Percentiles rank a stretch among this genome's conserved stretches.
Conservation (phyloP, 1,284 basidiomycete genomes). For the Microbotryum lychnidis-dioicae region DNA sequence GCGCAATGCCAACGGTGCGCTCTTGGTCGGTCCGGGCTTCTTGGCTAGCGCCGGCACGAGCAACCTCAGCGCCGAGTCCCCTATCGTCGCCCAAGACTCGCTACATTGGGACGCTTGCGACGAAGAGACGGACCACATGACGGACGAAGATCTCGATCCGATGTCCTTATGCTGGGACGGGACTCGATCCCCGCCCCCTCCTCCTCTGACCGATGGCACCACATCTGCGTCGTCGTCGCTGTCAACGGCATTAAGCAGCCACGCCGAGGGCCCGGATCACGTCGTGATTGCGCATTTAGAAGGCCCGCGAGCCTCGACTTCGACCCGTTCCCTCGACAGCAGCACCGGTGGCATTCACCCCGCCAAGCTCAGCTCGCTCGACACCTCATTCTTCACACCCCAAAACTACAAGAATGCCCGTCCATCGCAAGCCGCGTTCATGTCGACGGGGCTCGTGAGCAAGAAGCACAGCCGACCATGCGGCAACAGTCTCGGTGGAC, state of each 20-base stretch:
- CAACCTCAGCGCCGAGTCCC: constrained; percentile 22
- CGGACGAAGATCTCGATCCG: constrained; percentile 26
- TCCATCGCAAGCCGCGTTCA: constrained; percentile 43
- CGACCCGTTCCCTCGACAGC: constrained; percentile 19
- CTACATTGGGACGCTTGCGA: constrained; percentile 7
- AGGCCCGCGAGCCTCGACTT: constrained; percentile 9
- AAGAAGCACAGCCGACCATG: constrained; percentile 33
- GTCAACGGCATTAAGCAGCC: constrained; percentile 15
- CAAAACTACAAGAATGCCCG: constrained; percentile 43
- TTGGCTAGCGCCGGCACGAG: constrained; percentile 4
- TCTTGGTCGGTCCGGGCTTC: constrained; percentile 22
- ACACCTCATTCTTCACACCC: constrained; percentile 34
- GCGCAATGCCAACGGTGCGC: constrained; percentile 33
- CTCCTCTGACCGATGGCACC: constrained; percentile 21
- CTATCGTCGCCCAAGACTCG: constrained; percentile 16
- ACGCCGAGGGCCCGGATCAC: constrained; percentile 3
- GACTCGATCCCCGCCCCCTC: constrained; percentile 1
- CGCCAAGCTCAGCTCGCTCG: neutral
- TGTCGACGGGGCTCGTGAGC: constrained; percentile 42
- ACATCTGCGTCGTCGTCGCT: constrained; percentile 21
- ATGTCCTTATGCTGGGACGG: constrained; percentile 1
- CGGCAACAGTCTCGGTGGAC: constrained; percentile 12
- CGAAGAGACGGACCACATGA: constrained; percentile 21
- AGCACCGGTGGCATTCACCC: constrained; percentile 2
- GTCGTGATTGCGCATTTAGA: neutral